Evolutionary conservation across 371 early-diverging fungal genomes (phyloP).

Genomic region (Chytridium lagenaria): DNA sequence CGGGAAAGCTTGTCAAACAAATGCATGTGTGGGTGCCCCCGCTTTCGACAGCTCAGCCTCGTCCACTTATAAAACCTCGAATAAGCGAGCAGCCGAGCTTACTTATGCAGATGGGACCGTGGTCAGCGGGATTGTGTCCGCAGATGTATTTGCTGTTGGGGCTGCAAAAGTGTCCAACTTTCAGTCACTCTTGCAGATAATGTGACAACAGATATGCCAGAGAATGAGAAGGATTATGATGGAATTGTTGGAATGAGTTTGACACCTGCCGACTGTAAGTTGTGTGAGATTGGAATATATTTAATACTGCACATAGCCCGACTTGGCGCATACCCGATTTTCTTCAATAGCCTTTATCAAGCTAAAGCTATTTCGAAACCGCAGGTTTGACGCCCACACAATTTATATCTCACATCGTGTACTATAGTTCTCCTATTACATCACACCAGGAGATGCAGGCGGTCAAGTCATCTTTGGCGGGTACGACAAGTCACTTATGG

Average conservation of each 20-base stretch:
- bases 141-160: conserved; percentile 20
- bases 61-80: neutral
- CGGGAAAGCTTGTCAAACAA: conserved; percentile 13
- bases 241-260: conserved; percentile 41
- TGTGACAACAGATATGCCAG: neutral
- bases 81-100: neutral
- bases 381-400: neutral
- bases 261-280: neutral
- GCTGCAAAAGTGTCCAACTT: conserved; percentile 24
- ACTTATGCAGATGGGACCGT: conserved; percentile 30
- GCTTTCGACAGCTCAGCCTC: neutral
- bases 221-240: conserved; percentile 23
- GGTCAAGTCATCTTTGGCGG: conserved; percentile 30
- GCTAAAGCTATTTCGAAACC: neutral
- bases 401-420: neutral
- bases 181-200: conserved; percentile 26
- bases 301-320: conserved; percentile 10
- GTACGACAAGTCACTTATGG: conserved; percentile 10
- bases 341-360: conserved; percentile 13
- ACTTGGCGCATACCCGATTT: conserved; percentile 18
- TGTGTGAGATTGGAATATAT: neutral
- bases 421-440: conserved; percentile 30
- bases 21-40: conserved; percentile 7
- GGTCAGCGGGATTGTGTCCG: conserved; percentile 22
- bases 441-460: conserved; percentile 4